A percentile compares a stretch with the other conserved stretches of the same genome.
phyloP scores from a whole-genome alignment of 495 filamentous ascomycete species.

The Bombardia bombarda region DNA sequence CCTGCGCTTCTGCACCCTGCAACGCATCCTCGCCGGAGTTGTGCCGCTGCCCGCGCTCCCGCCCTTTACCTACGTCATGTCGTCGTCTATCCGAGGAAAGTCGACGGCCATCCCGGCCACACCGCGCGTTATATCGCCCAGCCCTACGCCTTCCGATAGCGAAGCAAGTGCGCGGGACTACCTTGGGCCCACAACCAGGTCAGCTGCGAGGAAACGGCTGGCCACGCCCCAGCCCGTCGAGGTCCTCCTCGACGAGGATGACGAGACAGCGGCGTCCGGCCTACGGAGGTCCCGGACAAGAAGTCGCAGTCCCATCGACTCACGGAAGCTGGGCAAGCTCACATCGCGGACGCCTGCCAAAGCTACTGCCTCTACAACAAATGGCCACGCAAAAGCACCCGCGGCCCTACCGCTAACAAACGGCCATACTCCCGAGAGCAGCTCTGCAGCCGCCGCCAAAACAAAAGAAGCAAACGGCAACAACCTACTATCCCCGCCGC shows the following conservation, averaged over 20 bases:
- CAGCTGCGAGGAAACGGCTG: conserved; percentile 47
- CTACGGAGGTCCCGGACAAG: conserved; percentile 38
- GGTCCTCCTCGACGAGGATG: conserved; percentile 29
- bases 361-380: conserved; percentile 3
- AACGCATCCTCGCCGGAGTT: conserved; percentile 44
- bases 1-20: conserved; percentile 32
- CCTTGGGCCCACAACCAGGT: conserved; percentile 56
- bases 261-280: conserved; percentile 28
- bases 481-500: conserved; percentile 12
- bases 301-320: conserved; percentile 44
- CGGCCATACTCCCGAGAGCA: conserved; percentile 7
- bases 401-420: not conserved
- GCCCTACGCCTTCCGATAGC: conserved; percentile 54
- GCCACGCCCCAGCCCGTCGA: conserved; percentile 31
- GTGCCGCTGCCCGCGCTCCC: conserved; percentile 40
- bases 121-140: conserved; percentile 65
- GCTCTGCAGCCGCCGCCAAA: no score
- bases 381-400: conserved; percentile 4
- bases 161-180: conserved; percentile 43
- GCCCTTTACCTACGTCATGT: conserved; percentile 35
- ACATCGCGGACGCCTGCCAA: conserved; percentile 25
- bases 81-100: conserved; percentile 24
- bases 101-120: conserved; percentile 47
- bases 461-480: conserved; percentile 21
- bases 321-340: conserved; percentile 40